Conservation (phyloP, 257 asterid genomes). For the Fraxinus anomala region DNA sequence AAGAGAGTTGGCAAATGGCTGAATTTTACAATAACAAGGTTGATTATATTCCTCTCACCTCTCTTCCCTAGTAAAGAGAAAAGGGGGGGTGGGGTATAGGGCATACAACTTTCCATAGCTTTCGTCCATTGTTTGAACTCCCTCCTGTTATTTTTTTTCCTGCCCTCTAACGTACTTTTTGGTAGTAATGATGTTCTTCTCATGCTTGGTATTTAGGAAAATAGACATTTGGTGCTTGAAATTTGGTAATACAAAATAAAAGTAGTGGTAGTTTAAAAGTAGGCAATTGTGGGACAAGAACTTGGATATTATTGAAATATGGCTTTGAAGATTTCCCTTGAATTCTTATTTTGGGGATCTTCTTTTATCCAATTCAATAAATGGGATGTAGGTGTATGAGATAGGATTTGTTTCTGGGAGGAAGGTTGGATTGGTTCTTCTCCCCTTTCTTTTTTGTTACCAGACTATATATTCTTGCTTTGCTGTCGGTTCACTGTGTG, state of each 20-base stretch:
- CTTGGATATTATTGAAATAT: neutral
- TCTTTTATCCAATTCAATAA: neutral
- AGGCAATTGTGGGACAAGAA: neutral
- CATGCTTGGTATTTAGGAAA: neutral
- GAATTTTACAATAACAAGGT: conserved; percentile 96
- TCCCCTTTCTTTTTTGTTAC: neutral
- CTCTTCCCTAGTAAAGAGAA: neutral
- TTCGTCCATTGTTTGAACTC: neutral
- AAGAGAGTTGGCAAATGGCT: conserved; percentile 99
- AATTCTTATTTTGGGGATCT: neutral
- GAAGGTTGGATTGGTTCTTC: neutral
- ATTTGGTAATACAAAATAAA: neutral
- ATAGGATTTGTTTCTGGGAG: neutral
- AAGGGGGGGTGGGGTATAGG: neutral
- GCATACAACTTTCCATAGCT: neutral
- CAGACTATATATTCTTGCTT: neutral
- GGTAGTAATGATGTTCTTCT: neutral
- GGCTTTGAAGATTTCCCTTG: neutral
- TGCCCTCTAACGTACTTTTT: neutral
- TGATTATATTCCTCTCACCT: neutral
- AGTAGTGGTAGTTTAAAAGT: neutral
- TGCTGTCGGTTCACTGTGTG: neutral
- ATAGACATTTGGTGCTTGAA: neutral
- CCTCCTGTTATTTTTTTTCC: neutral
- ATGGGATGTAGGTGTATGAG: neutral